Evolutionary conservation across 2,329 filamentous ascomycete species (phyloP).

Genomic region (Dactylellina parvicollis): DNA sequence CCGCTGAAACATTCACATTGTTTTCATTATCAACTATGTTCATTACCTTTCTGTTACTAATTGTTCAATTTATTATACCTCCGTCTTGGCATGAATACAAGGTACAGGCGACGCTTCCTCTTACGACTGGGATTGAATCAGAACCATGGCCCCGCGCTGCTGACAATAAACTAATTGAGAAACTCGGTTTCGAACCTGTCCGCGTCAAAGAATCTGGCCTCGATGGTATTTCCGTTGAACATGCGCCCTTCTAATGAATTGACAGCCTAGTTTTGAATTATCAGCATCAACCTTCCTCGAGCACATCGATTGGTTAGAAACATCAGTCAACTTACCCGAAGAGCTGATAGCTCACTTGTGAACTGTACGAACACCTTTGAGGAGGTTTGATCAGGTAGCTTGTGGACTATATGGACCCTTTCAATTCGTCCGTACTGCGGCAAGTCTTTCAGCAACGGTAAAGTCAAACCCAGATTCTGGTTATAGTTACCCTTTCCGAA

Average conservation of each 20-base stretch:
- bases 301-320: neutral
- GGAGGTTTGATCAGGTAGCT: conserved; percentile 58
- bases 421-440: conserved; percentile 60
- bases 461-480: conserved; percentile 24
- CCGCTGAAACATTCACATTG: too few species aligned
- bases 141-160: too few species aligned
- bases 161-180: conserved; percentile 12
- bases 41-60: too few species aligned
- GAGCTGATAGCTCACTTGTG: conserved; percentile 81
- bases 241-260: conserved; percentile 86
- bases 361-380: conserved; percentile 91
- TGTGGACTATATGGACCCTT: conserved; percentile 49
- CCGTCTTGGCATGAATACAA: too few species aligned
- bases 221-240: conserved; percentile 86
- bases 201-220: conserved; percentile 81
- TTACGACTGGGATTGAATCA: too few species aligned
- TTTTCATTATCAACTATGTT: too few species aligned
- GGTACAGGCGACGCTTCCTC: too few species aligned
- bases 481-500: conserved; percentile 72
- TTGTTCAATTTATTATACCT: too few species aligned
- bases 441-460: conserved; percentile 8
- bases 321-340: conserved; percentile 71
- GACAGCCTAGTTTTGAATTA: conserved; percentile 73
- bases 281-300: conserved; percentile 52
- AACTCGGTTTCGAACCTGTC: conserved; percentile 77